A percentile compares a stretch with the other conserved stretches of the same genome.
Evolutionary conservation across 1,284 basidiomycete species (phyloP).

Genomic region (Meira nashicola): DNA sequence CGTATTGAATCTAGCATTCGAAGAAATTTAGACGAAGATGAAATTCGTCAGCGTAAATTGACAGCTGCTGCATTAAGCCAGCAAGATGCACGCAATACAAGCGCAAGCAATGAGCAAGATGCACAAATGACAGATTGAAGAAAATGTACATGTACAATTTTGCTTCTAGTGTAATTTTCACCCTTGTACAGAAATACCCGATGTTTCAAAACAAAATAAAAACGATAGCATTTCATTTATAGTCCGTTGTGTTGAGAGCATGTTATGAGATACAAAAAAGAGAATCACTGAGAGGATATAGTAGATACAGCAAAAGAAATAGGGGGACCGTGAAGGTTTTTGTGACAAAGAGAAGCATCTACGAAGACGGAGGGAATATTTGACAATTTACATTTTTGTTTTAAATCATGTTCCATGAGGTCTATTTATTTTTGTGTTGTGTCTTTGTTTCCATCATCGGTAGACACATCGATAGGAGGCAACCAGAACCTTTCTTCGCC

Average conservation of each 20-base stretch:
- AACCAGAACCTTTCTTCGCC: slow-evolving; percentile 15
- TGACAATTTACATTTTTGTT: neutral
- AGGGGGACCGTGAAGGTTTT: neutral
- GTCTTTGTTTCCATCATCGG: neutral
- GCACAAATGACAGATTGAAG: no score
- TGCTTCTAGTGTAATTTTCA: no score
- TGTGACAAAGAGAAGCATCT: neutral
- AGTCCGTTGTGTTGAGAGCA: neutral
- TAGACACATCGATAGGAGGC: slow-evolving; percentile 5
- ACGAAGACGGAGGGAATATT: neutral
- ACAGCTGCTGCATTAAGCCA: neutral
- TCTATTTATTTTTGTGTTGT: no score
- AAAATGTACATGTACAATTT: no score
- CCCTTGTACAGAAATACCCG: no score
- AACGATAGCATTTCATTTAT: no score
- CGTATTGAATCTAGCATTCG: neutral
- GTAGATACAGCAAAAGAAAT: no score
- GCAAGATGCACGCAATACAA: neutral
- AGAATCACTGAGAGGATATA: neutral
- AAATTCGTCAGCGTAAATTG: neutral
- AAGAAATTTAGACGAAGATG: neutral
- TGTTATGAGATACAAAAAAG: neutral
- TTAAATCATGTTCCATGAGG: neutral
- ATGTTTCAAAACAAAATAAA: no score
- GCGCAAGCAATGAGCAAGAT: neutral